Evolutionary conservation across 805 yeast species (phyloP), one percentile per base, ranked within the genome.

Genomic region (Pichia deserticola): DNA sequence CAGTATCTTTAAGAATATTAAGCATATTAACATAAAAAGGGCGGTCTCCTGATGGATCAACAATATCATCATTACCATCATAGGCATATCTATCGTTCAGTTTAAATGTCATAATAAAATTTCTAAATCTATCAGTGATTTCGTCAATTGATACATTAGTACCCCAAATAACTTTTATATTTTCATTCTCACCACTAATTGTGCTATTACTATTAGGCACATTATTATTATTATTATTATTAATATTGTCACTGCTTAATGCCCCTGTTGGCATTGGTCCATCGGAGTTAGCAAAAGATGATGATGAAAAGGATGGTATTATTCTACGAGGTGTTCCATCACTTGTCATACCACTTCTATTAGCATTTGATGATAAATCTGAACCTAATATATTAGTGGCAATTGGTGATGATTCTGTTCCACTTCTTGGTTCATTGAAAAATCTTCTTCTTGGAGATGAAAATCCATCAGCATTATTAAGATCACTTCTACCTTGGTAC

Each of bases 131-230:
- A 57, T 81, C 84, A 37, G 86, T 77, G 58, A 93, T 84, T 61
- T 93, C 97, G 61, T 82, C 87, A 61, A 93, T 90, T 44, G 95
- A 85, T 30, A 93, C 96, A 62, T 92, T 89, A 1, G 99, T 93
- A 68, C 99, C 99, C 99, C 99, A 93, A 61, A 93, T 92, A 48
- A 93, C 96, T 60, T 95, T 78, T 28, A 82, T 81, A 0, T 96
- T 95, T 56, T 86, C 96, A 47, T 78, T 79, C 28, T 46, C 50
- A 30, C 40, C 48, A 25, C 2, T 25, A 25, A 10, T 25, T 4
- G 13, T n/a, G 13, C 13, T n/a, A 25, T 37, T 3, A 3, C 38
- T 30, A 11, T 45, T 50, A 20, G 15, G 42, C 39, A 42, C 7
- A 29, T 12, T 30, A 9, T 34, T 34, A 29, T n/a, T 11, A 25